Percentiles rank a stretch among this genome's conserved stretches.
phyloP scores from a whole-genome alignment of 768 basidiomycete genomes.

The Trametes elegans region DNA sequence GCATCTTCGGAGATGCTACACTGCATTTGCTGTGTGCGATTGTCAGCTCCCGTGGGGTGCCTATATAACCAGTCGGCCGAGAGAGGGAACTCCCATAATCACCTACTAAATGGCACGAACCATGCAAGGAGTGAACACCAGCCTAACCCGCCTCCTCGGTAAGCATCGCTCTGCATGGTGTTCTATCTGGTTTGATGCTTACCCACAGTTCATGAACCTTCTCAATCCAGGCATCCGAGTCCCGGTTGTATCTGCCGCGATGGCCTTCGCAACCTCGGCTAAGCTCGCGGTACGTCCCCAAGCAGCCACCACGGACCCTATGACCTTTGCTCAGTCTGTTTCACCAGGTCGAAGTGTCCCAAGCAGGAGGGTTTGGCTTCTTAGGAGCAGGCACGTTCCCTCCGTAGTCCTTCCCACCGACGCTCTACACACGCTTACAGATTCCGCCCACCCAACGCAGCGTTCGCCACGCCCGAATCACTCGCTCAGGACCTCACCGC shows the following conservation, averaged over 20 bases:
- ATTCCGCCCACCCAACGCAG: slow-evolving; percentile 31
- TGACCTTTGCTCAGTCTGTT: slow-evolving; percentile 36
- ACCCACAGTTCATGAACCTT: background rate
- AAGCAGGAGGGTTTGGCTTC: slow-evolving; percentile 77
- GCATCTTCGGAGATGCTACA: background rate
- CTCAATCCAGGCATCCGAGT: slow-evolving; percentile 44
- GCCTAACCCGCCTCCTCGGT: slow-evolving; percentile 53
- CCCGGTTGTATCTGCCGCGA: slow-evolving; percentile 65
- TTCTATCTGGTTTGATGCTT: background rate
- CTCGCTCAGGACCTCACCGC: slow-evolving; percentile 51
- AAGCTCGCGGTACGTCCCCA: slow-evolving; percentile 22
- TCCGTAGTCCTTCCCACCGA: background rate
- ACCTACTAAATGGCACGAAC: slow-evolving; percentile 24
- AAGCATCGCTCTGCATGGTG: no score
- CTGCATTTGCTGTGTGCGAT: no score
- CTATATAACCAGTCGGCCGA: background rate
- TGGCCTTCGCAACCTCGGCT: slow-evolving; percentile 72
- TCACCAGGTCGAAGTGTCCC: slow-evolving; percentile 51
- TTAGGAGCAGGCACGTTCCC: slow-evolving; percentile 53
- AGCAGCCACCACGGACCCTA: background rate
- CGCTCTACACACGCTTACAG: background rate
- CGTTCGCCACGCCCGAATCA: slow-evolving; percentile 43
- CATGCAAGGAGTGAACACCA: slow-evolving; percentile 36
- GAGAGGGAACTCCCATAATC: background rate
- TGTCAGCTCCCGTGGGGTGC: no score